Evolutionary conservation across 2,329 filamentous ascomycete species (phyloP), one percentile per base, ranked within the genome.

Genomic region (Thielaviopsis musarum): DNA sequence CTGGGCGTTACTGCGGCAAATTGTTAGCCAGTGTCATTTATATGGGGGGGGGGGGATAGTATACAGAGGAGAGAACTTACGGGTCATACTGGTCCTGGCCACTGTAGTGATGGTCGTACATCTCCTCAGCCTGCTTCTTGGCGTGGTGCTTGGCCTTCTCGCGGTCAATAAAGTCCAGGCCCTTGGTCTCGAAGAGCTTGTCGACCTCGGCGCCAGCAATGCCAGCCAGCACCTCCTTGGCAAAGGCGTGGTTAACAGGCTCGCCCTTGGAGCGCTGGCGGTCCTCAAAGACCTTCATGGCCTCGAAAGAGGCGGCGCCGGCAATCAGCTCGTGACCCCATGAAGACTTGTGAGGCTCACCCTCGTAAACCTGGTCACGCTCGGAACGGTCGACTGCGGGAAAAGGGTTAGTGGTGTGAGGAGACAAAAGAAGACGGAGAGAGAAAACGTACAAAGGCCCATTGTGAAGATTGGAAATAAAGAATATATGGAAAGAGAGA

Each of bases 221-320:
- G 61, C 83, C 86, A 17, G 79, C 85, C 34, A 91, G 71, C 52
- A 86, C 69, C 73, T 91, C 87, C 75, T 91, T 91, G 69, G 88
- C 88, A 67, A 88, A 85, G 51, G 73, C 73, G 74, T 91, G 87
- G 64, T 76, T 79, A 66, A 91, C 83, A 6, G 78, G 69, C 75
- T 89, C 56, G 19, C 54, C 87, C 69, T 87, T 76, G 60, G 73
- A 75, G 67, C 85, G 83, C 74, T 90, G 85, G 66, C 80, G 76
- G 70, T 90, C 83, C 73, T 91, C 87, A 66, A 83, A 91, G 22
- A 83, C 75, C 77, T 89, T 89, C 79, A 91, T 86, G 66, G 83
- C 88, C 64, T 81, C 84, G 69, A 91, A 91, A 63, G 84, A 82
- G 61, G 87, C 87, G 61, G 82, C 88, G 63, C 86, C 86, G 64